Evolutionary conservation across 768 basidiomycete genomes (phyloP).

Genomic region (Russula ochroleuca): DNA sequence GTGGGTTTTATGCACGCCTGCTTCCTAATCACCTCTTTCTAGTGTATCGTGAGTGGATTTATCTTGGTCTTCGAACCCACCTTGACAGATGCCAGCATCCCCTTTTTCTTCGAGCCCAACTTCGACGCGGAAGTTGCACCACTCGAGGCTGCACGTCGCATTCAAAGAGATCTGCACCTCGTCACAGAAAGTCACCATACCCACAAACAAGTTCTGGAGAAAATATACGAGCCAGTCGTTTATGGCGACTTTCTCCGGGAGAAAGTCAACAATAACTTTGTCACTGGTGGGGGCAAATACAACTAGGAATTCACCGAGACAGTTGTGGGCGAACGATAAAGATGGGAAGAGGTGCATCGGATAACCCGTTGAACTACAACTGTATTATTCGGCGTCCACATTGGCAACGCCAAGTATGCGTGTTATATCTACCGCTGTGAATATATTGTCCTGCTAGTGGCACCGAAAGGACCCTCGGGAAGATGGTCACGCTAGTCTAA

Average conservation of each 20-base stretch:
- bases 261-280: slow-evolving; percentile 76
- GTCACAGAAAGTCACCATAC: slow-evolving; percentile 24
- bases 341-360: neutral
- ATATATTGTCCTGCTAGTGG: no score
- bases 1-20: neutral
- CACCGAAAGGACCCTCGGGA: no score
- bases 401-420: no score
- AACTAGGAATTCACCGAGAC: slow-evolving; percentile 28
- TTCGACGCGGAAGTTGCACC: slow-evolving; percentile 68
- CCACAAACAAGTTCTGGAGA: slow-evolving; percentile 28
- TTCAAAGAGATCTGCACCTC: slow-evolving; percentile 34
- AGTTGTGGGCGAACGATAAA: neutral
- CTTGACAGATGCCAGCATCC: slow-evolving; percentile 49
- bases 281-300: slow-evolving; percentile 37
- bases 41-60: slow-evolving; percentile 64
- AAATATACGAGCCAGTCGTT: slow-evolving; percentile 45
- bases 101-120: slow-evolving; percentile 94
- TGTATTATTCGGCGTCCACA: neutral
- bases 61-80: neutral
- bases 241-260: slow-evolving; percentile 76
- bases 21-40: neutral
- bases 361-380: neutral
- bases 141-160: slow-evolving; percentile 53
- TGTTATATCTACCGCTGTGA: no score
- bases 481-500: no score